phyloP scores from a whole-genome alignment of 164 flowering plant species.

The Nymphaea thermarum region DNA sequence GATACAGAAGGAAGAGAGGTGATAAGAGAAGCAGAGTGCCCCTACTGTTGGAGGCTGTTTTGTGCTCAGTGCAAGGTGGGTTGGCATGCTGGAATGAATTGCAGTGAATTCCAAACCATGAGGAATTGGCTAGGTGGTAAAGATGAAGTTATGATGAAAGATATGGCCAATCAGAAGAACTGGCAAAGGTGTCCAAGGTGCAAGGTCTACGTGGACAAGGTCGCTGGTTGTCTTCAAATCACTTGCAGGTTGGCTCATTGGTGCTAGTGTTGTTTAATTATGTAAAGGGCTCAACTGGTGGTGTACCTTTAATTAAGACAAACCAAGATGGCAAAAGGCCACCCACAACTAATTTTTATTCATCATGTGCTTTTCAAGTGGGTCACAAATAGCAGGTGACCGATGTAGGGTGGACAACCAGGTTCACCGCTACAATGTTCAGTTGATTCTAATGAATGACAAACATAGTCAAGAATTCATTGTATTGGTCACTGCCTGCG shows the following conservation, averaged over 20 bases:
- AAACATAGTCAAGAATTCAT: no score
- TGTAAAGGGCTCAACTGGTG: not conserved
- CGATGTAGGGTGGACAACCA: no score
- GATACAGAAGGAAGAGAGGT: conserved; percentile 3
- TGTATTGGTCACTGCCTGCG: no score
- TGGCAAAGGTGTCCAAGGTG: conserved; percentile 9
- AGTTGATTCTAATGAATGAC: no score
- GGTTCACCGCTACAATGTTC: no score
- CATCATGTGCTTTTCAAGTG: no score
- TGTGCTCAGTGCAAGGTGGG: conserved; percentile 36
- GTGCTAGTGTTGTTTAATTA: not conserved
- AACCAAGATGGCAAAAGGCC: no score
- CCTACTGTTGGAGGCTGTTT: conserved; percentile 21
- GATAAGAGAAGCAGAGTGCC: conserved; percentile 9
- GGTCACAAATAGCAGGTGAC: no score
- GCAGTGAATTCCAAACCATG: conserved; percentile 24
- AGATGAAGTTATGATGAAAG: conserved; percentile 24
- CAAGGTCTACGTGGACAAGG: conserved; percentile 4
- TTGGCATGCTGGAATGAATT: conserved; percentile 32
- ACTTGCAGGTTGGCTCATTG: conserved; percentile 16
- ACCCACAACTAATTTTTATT: no score
- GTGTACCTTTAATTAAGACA: not conserved
- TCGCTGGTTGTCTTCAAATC: not conserved
- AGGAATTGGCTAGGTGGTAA: conserved; percentile 11
- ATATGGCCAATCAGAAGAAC: conserved; percentile 20